Conservation (phyloP, 352 stramenopile genomes). For the Pythium monospermum region DNA sequence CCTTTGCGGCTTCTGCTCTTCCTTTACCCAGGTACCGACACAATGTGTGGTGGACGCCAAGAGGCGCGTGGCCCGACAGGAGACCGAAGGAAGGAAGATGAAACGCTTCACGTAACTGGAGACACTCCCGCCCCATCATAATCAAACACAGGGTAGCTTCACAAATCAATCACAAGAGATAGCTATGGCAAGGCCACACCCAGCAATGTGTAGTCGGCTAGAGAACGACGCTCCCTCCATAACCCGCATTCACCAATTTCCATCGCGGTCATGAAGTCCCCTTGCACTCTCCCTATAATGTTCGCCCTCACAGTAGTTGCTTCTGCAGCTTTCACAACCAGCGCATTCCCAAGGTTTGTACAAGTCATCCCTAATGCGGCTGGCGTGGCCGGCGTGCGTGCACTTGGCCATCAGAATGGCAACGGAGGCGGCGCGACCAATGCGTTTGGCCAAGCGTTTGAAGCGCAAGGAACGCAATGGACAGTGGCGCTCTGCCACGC, state of each 20-base stretch:
- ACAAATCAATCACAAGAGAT: not conserved
- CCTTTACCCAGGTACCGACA: not conserved
- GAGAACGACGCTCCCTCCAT: not conserved
- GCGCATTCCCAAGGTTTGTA: conserved; percentile 42
- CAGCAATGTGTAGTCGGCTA: not conserved
- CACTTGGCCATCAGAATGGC: conserved; percentile 48
- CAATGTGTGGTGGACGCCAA: conserved; percentile 5
- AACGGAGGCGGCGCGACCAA: conserved; percentile 50
- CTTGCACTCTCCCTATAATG: not conserved
- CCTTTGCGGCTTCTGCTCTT: not conserved
- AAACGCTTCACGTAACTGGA: conserved; percentile 14
- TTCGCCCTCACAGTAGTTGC: no score
- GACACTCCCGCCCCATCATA: not conserved
- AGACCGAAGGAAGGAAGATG: not conserved
- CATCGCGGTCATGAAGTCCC: conserved; percentile 1
- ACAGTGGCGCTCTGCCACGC: conserved; percentile 47
- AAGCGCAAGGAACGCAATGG: conserved; percentile 34
- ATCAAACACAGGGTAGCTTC: not conserved
- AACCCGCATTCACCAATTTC: conserved; percentile 11
- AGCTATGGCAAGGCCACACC: not conserved
- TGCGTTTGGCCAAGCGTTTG: conserved; percentile 58
- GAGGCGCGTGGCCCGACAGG: conserved; percentile 10
- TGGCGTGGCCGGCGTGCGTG: conserved; percentile 36
- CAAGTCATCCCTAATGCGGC: conserved; percentile 54
- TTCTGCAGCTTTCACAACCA: no score